Percentiles rank a stretch among this genome's conserved stretches.
These are phyloP conservation scores for Macrocystidia cucumis DNA, from an alignment of 1,284 basidiomycete species.

Conservation along the genomic window DNA sequence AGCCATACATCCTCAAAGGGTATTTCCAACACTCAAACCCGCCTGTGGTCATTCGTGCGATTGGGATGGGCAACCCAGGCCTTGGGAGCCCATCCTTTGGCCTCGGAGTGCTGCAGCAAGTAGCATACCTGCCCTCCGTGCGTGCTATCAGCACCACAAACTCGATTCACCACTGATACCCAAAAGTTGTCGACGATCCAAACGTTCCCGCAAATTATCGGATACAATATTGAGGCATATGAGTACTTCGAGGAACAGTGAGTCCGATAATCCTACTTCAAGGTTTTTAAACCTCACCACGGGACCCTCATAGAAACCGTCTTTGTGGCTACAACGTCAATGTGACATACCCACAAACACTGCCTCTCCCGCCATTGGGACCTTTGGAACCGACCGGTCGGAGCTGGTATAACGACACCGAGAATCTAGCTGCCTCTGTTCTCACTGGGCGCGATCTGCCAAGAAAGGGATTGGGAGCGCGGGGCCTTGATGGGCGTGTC, in stretches of 20 bases:
- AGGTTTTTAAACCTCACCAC: background rate
- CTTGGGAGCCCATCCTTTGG: constrained; percentile 36
- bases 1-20: constrained; percentile 70
- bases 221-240: constrained; percentile 57
- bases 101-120: too few relatives aligned
- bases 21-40: constrained; percentile 55
- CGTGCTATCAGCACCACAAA: too few relatives aligned
- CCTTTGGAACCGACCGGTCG: too few relatives aligned
- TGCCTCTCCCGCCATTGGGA: too few relatives aligned
- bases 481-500: constrained; percentile 30
- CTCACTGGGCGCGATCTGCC: too few relatives aligned
- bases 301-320: constrained; percentile 32
- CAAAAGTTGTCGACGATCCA: constrained; percentile 35
- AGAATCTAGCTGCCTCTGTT: constrained; percentile 21
- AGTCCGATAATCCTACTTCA: constrained; percentile 17
- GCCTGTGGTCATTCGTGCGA: constrained; percentile 60
- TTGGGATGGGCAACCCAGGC: constrained; percentile 44
- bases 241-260: constrained; percentile 64
- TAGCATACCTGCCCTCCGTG: too few relatives aligned
- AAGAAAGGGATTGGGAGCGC: constrained; percentile 34
- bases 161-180: too few relatives aligned
- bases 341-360: constrained; percentile 64
- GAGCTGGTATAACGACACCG: too few relatives aligned
- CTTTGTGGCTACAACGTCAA: constrained; percentile 63
- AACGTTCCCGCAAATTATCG: constrained; percentile 69